Evolutionary conservation across 2,329 filamentous ascomycete species (phyloP).

Genomic region (Aspergillus eucalypticola): DNA sequence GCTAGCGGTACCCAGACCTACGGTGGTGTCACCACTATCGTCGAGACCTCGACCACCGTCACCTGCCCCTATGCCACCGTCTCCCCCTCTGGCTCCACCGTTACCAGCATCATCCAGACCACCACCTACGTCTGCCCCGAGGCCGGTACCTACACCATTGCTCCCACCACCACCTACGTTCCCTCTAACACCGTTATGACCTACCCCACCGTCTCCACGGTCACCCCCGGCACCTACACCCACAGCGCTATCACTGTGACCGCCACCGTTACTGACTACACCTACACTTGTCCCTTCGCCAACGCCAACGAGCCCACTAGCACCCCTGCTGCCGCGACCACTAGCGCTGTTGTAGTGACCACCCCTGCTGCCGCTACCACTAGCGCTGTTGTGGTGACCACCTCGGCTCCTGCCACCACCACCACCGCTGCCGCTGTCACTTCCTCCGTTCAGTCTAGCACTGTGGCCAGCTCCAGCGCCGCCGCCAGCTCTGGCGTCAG

Average conservation of each 20-base stretch:
- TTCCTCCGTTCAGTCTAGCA: constrained; percentile 13
- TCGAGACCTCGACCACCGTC: constrained; percentile 66
- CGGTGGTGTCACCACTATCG: constrained; percentile 72
- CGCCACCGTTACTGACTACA: constrained; percentile 66
- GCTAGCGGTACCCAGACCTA: constrained; percentile 67
- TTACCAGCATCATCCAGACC: constrained; percentile 66
- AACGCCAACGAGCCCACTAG: constrained; percentile 39
- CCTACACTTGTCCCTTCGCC: constrained; percentile 71
- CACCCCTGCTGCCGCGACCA: constrained; percentile 30
- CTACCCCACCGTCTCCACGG: constrained; percentile 66
- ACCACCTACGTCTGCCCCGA: constrained; percentile 74
- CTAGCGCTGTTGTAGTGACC: constrained; percentile 24
- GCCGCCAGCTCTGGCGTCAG: constrained; percentile 28
- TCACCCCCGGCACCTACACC: constrained; percentile 71
- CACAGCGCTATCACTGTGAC: constrained; percentile 67
- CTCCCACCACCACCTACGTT: constrained; percentile 64
- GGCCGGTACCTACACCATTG: constrained; percentile 74
- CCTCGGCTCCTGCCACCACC: constrained; percentile 26
- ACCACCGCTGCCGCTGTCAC: constrained; percentile 24
- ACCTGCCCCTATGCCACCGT: constrained; percentile 70
- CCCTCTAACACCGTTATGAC: constrained; percentile 54
- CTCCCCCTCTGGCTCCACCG: constrained; percentile 57
- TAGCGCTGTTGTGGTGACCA: constrained; percentile 23
- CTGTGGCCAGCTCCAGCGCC: constrained; percentile 21
- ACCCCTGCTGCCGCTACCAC: constrained; percentile 28